These are phyloP conservation scores for Tricholoma hemisulphureum DNA, from an alignment of 768 basidiomycete species.

Conservation along the genomic window DNA sequence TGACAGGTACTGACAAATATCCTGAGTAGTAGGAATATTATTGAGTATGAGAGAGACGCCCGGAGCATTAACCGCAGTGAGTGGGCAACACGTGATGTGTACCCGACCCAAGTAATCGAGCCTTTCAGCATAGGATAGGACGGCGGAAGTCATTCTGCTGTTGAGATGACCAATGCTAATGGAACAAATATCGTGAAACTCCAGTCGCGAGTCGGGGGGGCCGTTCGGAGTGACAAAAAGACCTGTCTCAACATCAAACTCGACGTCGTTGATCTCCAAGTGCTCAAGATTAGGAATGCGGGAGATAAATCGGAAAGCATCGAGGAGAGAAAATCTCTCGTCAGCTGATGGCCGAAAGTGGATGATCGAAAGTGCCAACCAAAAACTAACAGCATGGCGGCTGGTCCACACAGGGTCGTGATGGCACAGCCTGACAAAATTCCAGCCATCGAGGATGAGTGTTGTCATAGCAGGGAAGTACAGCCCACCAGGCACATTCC, in stretches of 20 bases:
- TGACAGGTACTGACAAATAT: neutral
- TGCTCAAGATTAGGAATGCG: neutral
- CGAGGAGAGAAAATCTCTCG: neutral
- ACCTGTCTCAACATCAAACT: neutral
- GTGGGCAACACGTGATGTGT: neutral
- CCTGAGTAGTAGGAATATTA: neutral
- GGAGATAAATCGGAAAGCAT: neutral
- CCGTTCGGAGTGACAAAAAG: too few species aligned
- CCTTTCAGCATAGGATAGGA: neutral
- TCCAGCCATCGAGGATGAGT: neutral
- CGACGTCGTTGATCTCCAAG: neutral
- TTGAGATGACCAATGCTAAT: neutral
- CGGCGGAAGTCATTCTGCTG: neutral
- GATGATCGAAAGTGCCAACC: too few species aligned
- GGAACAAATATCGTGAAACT: too few species aligned
- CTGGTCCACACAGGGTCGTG: neutral
- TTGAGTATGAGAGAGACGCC: neutral
- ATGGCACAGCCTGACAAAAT: neutral
- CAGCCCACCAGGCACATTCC: neutral
- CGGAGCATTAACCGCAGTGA: neutral
- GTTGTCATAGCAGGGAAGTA: neutral
- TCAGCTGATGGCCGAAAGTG: too few species aligned
- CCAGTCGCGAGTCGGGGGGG: too few species aligned
- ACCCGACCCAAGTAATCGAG: neutral
- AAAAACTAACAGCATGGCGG: too few species aligned